A percentile compares a stretch with the other conserved stretches of the same genome.
Evolutionary conservation across 306 rosid species (phyloP).

Genomic region (Dalbergia cultrata): DNA sequence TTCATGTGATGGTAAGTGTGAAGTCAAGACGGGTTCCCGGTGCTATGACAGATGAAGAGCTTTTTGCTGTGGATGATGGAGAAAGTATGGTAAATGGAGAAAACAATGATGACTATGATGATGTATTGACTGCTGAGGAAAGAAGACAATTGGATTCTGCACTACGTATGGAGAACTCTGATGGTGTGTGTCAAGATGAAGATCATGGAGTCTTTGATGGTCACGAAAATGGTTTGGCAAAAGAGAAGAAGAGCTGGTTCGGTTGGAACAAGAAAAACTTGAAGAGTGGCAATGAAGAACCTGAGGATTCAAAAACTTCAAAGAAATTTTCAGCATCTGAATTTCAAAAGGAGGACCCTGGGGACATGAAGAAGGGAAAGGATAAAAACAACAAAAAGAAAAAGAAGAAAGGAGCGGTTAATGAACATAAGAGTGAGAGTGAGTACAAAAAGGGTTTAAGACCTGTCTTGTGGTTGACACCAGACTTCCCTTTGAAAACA

Average conservation of each 20-base stretch:
- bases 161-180: conserved; percentile 83
- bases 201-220: conserved; percentile 63
- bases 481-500: conserved; percentile 91
- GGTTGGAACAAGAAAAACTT: conserved; percentile 89
- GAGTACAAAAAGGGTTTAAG: conserved; percentile 96
- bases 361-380: conserved; percentile 78
- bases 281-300: conserved; percentile 68
- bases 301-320: conserved; percentile 73
- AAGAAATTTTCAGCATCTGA: conserved; percentile 78
- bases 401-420: conserved; percentile 76
- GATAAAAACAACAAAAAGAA: conserved; percentile 83
- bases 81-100: conserved; percentile 77
- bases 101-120: conserved; percentile 83
- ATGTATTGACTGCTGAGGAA: conserved; percentile 94
- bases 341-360: conserved; percentile 63
- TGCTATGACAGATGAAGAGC: conserved; percentile 98
- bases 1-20: conserved; percentile 95
- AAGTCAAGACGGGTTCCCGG: conserved; percentile 97
- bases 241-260: conserved; percentile 96
- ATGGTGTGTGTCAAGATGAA: conserved; percentile 75
- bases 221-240: conserved; percentile 71
- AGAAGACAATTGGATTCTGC: conserved; percentile 90
- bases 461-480: conserved; percentile 99
- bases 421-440: conserved; percentile 86
- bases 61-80: conserved; percentile 83